Evolutionary conservation across 768 basidiomycete species (phyloP).

Genomic region (Porphyrellus cyaneotinctus): DNA sequence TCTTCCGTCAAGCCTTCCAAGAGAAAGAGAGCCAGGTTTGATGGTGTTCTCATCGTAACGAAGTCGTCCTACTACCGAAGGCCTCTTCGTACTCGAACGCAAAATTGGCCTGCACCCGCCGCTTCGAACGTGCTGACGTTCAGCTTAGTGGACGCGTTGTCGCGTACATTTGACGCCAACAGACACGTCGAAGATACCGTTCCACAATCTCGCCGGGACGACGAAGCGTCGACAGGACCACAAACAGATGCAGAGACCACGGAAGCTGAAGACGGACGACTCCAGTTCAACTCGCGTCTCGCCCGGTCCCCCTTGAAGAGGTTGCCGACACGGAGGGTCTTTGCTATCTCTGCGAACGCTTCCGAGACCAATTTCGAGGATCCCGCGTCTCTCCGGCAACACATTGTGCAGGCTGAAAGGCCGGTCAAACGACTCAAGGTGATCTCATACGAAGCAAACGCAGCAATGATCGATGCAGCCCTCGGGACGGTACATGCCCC

Average conservation of each 20-base stretch:
- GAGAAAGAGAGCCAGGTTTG: constrained; percentile 20
- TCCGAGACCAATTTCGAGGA: constrained; percentile 16
- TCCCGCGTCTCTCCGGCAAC: not conserved
- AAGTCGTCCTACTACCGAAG: constrained; percentile 2
- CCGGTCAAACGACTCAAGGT: constrained; percentile 17
- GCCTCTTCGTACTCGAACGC: not conserved
- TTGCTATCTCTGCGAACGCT: not conserved
- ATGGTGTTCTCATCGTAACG: constrained; percentile 21
- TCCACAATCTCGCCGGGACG: not conserved
- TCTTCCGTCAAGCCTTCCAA: not conserved
- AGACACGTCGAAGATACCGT: not conserved
- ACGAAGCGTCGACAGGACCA: constrained; percentile 3
- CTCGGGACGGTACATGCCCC: constrained; percentile 24
- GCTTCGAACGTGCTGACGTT: not conserved
- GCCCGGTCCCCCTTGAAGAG: constrained; percentile 4
- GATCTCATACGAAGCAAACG: constrained; percentile 20
- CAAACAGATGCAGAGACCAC: constrained; percentile 23
- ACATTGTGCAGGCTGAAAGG: constrained; percentile 3
- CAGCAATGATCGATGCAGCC: constrained; percentile 17
- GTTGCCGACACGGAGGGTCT: not conserved
- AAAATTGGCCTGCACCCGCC: not conserved
- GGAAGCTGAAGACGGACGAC: constrained; percentile 20
- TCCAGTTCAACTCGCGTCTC: constrained; percentile 12
- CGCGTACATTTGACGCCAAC: constrained; percentile 28
- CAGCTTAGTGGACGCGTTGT: constrained; percentile 23